Conservation (phyloP, 805 yeast genomes). For the Saturnispora quitensis region DNA sequence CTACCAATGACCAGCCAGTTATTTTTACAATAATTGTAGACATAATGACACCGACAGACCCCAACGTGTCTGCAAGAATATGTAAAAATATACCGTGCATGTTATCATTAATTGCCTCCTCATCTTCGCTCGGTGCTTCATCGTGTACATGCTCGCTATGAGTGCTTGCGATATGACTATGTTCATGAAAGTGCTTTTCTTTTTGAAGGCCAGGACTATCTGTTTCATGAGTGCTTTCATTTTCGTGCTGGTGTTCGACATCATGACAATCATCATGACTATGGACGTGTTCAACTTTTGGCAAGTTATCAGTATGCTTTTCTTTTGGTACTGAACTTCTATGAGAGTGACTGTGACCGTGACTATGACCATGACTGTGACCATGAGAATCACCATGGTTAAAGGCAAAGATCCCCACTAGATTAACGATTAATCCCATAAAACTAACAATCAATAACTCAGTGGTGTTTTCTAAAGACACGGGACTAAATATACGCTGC, state of each 20-base stretch:
- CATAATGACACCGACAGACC: conserved; percentile 93
- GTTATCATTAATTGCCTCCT: conserved; percentile 53
- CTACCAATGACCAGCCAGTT: conserved; percentile 67
- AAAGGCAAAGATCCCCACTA: conserved; percentile 91
- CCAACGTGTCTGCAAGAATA: conserved; percentile 89
- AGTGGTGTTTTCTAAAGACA: conserved; percentile 64
- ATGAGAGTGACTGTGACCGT: conserved; percentile 23
- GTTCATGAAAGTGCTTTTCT: not conserved
- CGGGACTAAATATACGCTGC: conserved; percentile 72
- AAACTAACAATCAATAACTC: conserved; percentile 80
- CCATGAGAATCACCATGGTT: conserved; percentile 41
- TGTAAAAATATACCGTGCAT: conserved; percentile 94
- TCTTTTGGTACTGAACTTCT: conserved; percentile 5
- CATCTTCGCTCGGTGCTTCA: conserved; percentile 36
- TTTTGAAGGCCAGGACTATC: not conserved
- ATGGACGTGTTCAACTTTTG: not conserved
- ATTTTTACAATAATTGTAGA: conserved; percentile 72
- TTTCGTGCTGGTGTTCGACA: not conserved
- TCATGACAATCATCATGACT: not conserved
- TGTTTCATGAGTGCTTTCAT: not conserved
- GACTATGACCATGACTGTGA: conserved; percentile 21
- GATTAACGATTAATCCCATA: conserved; percentile 77
- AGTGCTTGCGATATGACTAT: not conserved
- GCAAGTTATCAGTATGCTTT: not conserved
- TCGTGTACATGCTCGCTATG: conserved; percentile 5